Conservation (phyloP, 345 rosid genomes). For the Cardamine resedifolia region DNA sequence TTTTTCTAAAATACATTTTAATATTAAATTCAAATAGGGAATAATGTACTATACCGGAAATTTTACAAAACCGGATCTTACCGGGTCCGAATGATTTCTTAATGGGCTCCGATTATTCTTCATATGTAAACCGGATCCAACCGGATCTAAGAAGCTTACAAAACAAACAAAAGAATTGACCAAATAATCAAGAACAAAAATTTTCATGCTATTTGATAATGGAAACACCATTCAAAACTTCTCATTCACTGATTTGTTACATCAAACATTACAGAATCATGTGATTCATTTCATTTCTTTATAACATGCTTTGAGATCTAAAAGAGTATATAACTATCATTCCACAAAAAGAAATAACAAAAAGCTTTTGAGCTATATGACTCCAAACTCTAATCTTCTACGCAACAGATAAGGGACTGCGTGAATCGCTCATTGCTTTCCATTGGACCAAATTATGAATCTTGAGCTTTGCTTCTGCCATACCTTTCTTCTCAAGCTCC, state of each 20-base stretch:
- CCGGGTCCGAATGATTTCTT: neutral
- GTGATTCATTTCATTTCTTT: neutral
- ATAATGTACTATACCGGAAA: neutral
- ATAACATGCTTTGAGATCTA: conserved; percentile 7
- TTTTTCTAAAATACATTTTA: neutral
- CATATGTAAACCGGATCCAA: neutral
- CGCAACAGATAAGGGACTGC: neutral
- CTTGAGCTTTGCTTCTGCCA: conserved; percentile 50
- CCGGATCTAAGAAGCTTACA: neutral
- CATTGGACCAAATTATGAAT: conserved; percentile 48
- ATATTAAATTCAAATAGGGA: neutral
- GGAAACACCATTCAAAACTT: neutral
- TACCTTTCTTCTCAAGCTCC: conserved; percentile 52
- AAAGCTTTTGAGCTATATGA: conserved; percentile 4
- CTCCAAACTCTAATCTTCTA: conserved; percentile 19
- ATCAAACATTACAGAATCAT: neutral
- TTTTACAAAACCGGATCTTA: neutral
- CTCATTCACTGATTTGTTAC: neutral
- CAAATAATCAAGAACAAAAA: neutral
- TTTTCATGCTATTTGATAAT: neutral
- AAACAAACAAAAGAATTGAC: neutral
- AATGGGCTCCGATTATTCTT: neutral
- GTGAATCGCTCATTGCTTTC: neutral
- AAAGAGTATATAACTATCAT: neutral
- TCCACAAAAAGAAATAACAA: neutral